A percentile compares a stretch with the other conserved stretches of the same genome.
phyloP scores from a whole-genome alignment of 257 asterid genomes.

The Agastache rugosa region DNA sequence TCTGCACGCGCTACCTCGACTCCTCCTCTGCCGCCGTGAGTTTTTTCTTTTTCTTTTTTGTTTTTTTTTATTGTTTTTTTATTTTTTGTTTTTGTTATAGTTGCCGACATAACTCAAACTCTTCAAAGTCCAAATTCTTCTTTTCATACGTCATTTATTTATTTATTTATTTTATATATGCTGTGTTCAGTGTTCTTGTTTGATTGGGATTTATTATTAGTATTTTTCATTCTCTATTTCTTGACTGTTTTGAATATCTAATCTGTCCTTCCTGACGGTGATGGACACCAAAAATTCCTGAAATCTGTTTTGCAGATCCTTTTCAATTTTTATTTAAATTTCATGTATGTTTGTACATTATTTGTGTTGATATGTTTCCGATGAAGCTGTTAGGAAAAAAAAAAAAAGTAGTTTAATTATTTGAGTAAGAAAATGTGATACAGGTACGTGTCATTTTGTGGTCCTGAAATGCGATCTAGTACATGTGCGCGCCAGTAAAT shows the following conservation, averaged over 20 bases:
- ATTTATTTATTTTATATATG: neutral
- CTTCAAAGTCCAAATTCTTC: conserved; percentile 36
- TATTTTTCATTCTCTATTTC: neutral
- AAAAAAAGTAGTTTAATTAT: neutral
- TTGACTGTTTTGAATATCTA: neutral
- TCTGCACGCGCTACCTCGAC: conserved; percentile 72
- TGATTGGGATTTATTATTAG: neutral
- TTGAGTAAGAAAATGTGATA: conserved; percentile 1
- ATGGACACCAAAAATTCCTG: neutral
- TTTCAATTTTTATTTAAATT: neutral
- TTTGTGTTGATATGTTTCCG: neutral
- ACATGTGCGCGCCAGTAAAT: conserved; percentile 34
- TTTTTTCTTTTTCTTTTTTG: neutral
- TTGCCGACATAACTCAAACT: conserved; percentile 20
- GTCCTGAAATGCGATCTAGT: conserved; percentile 32
- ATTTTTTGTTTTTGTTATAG: neutral
- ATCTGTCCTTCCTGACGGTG: neutral
- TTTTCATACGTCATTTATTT: neutral
- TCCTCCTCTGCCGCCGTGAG: conserved; percentile 67
- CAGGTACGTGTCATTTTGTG: conserved; percentile 28
- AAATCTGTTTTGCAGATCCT: neutral
- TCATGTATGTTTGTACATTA: neutral
- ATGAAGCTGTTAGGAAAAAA: neutral
- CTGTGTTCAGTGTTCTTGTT: neutral
- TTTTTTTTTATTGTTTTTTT: neutral